A percentile compares a stretch with the other conserved stretches of the same genome.
phyloP scores from a whole-genome alignment of 2,329 filamentous ascomycete genomes.

The Paracoccidioides brasiliensis region DNA sequence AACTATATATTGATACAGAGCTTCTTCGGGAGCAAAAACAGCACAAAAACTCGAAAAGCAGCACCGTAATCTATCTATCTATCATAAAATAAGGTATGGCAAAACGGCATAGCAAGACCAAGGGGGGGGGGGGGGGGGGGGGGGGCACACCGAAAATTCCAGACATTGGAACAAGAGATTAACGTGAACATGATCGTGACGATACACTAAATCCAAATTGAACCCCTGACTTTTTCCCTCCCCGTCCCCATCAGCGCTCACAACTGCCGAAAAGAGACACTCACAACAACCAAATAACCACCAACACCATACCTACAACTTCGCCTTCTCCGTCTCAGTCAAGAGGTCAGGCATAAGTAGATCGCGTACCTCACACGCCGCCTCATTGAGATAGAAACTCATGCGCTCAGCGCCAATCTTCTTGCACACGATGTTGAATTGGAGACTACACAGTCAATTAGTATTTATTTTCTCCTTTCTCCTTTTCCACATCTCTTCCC shows the following conservation, averaged over 20 bases:
- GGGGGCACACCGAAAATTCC: not conserved
- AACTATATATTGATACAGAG: no score
- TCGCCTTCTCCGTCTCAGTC: constrained; percentile 62
- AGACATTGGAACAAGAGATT: not conserved
- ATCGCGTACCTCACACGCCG: constrained; percentile 78
- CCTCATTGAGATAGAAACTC: constrained; percentile 93
- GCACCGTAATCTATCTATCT: not conserved
- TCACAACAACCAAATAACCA: not conserved
- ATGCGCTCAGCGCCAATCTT: constrained; percentile 78
- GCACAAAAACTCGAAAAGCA: no score
- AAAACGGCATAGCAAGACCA: no score
- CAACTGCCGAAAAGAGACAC: not conserved
- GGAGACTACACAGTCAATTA: constrained; percentile 46
- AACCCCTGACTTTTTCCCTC: no score
- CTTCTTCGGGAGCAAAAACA: no score
- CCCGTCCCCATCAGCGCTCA: not conserved
- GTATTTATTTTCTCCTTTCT: constrained; percentile 7
- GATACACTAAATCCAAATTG: no score
- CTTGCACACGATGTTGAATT: constrained; percentile 98
- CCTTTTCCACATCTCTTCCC: no score
- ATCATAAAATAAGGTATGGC: not conserved
- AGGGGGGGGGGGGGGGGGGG: not conserved
- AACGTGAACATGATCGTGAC: no score
- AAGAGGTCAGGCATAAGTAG: constrained; percentile 63
- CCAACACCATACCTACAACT: constrained; percentile 47